These are phyloP conservation scores for Neofusicoccum cordaticola DNA, from an alignment of 2,329 filamentous ascomycete genomes.

Conservation along the genomic window DNA sequence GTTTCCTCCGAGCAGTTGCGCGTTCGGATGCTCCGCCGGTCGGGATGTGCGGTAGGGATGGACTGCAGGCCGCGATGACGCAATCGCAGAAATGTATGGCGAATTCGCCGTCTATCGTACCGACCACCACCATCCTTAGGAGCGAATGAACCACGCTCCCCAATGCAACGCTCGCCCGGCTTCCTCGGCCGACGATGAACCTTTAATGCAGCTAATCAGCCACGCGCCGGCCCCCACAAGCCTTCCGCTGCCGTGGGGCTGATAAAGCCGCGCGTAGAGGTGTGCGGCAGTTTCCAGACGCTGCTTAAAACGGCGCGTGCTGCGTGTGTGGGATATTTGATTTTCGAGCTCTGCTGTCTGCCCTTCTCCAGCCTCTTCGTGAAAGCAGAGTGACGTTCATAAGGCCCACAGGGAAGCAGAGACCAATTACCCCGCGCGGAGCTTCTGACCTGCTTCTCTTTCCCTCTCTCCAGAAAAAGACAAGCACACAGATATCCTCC, in stretches of 20 bases:
- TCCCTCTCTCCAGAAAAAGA: too few species aligned
- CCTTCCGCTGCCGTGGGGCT: neutral
- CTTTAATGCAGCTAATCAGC: neutral
- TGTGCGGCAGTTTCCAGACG: neutral
- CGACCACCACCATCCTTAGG: neutral
- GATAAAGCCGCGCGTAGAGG: neutral
- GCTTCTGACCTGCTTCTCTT: too few species aligned
- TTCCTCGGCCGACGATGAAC: neutral
- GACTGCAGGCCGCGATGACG: neutral
- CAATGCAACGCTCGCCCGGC: neutral
- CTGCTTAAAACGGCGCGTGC: neutral
- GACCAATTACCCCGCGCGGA: neutral
- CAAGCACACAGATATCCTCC: neutral
- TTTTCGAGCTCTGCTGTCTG: neutral
- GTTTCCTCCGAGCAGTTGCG: neutral
- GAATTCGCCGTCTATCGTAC: neutral
- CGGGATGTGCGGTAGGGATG: neutral
- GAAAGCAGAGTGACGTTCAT: neutral
- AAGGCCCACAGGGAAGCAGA: neutral
- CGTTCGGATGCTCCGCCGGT: too few species aligned
- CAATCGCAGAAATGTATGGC: constrained; percentile 2
- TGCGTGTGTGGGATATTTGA: neutral
- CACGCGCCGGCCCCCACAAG: neutral
- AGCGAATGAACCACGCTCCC: neutral
- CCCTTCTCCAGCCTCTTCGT: neutral